Evolutionary conservation across 2,329 filamentous ascomycete species (phyloP).

Genomic region (Chrysoporthe austroafricana): DNA sequence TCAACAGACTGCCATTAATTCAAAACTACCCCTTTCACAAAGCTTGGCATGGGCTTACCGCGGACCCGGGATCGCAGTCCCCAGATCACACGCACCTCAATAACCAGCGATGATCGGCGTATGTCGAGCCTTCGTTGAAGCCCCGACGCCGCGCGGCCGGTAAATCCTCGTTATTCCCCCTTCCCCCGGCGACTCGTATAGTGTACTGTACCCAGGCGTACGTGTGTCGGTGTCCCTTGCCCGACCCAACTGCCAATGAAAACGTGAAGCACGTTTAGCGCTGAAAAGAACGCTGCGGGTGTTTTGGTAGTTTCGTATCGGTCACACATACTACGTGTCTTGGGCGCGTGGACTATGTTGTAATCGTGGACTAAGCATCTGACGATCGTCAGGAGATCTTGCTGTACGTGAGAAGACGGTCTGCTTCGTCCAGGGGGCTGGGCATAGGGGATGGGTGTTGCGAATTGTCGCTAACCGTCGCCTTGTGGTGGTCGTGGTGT

Average conservation of each 20-base stretch:
- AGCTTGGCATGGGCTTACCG: background rate
- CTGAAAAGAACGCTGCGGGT: slow-evolving; percentile 16
- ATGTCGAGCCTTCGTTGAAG: slow-evolving; percentile 4
- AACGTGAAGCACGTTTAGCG: slow-evolving; percentile 28
- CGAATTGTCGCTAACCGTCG: background rate
- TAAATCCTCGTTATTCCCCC: slow-evolving; percentile 3
- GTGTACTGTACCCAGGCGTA: no score
- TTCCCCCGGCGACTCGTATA: background rate
- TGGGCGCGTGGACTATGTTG: background rate
- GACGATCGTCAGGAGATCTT: slow-evolving; percentile 29
- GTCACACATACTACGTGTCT: background rate
- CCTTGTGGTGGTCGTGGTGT: background rate
- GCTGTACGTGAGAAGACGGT: slow-evolving; percentile 13
- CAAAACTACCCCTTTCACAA: background rate
- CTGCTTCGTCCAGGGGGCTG: background rate
- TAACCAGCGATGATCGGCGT: background rate
- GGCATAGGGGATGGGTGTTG: background rate
- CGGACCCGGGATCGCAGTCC: background rate
- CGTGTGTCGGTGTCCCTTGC: background rate
- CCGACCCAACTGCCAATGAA: slow-evolving; percentile 22
- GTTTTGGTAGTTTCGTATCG: slow-evolving; percentile 3
- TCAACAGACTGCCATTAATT: background rate
- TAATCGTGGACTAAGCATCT: slow-evolving; percentile 18
- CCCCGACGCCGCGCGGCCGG: background rate
- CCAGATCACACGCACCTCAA: background rate